A percentile compares a stretch with the other conserved stretches of the same genome.
Evolutionary conservation across 768 basidiomycete genomes (phyloP).

Genomic region (Chlorophyllum brunneum): DNA sequence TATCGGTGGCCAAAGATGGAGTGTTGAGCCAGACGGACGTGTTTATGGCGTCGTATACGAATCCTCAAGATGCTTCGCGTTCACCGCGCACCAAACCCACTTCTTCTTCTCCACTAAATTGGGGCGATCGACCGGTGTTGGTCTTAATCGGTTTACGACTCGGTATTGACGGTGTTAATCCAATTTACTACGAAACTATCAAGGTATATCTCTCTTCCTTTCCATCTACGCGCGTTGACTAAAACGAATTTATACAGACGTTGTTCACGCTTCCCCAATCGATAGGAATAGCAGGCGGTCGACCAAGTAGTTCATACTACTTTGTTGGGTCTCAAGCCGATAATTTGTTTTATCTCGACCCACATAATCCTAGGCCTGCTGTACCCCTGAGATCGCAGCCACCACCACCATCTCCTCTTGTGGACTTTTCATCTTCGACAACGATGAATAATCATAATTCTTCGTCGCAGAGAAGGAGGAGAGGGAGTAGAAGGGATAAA

Average conservation of each 20-base stretch:
- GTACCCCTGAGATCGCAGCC: conserved; percentile 58
- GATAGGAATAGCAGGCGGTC: conserved; percentile 93
- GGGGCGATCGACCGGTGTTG: conserved; percentile 85
- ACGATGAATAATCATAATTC: too few relatives aligned
- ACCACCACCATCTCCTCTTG: neutral
- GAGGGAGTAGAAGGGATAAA: neutral
- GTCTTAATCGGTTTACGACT: conserved; percentile 83
- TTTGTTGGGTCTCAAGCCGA: conserved; percentile 93
- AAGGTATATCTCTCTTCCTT: conserved; percentile 30
- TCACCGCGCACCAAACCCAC: neutral
- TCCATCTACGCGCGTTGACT: neutral
- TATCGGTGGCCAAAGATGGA: conserved; percentile 79
- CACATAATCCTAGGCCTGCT: conserved; percentile 74
- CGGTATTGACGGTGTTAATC: conserved; percentile 92
- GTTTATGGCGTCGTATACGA: conserved; percentile 64
- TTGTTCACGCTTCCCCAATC: conserved; percentile 93
- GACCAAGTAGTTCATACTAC: conserved; percentile 97
- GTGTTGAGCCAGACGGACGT: conserved; percentile 85
- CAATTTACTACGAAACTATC: conserved; percentile 84
- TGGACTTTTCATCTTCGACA: neutral
- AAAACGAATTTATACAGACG: conserved; percentile 38
- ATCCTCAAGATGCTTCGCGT: conserved; percentile 15
- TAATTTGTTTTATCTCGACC: conserved; percentile 80
- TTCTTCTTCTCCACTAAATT: conserved; percentile 25
- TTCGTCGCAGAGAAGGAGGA: too few relatives aligned